Conservation (phyloP, 2,329 filamentous ascomycete species). For the Xylaria sp. region DNA sequence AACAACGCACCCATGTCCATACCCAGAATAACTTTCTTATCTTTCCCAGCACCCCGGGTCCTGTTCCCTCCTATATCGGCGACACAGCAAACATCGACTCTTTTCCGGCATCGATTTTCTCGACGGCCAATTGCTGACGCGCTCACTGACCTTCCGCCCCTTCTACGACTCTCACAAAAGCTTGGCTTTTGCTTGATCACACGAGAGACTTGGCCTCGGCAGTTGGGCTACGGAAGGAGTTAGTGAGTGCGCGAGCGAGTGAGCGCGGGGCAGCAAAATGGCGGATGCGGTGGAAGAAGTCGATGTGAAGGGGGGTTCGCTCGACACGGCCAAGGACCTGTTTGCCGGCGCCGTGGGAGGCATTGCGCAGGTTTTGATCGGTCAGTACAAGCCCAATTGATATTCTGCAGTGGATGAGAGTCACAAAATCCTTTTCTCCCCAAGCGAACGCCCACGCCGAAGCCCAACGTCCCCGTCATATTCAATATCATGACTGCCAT, state of each 20-base stretch:
- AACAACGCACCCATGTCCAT: neutral
- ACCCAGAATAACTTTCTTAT: neutral
- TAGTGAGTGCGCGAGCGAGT: slow-evolving; percentile 18
- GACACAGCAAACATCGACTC: slow-evolving; percentile 2
- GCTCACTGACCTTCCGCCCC: neutral
- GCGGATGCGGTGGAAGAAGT: slow-evolving; percentile 50
- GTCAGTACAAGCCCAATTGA: slow-evolving; percentile 62
- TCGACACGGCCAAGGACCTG: slow-evolving; percentile 85
- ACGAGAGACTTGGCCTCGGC: slow-evolving; percentile 1
- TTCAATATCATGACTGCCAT: too few species aligned
- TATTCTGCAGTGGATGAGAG: too few species aligned
- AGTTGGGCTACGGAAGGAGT: slow-evolving; percentile 12
- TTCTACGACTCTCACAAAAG: neutral
- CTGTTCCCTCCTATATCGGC: slow-evolving; percentile 20
- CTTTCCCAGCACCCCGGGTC: neutral
- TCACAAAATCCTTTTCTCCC: too few species aligned
- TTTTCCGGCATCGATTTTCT: neutral
- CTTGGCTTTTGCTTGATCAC: neutral
- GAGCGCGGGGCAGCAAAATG: slow-evolving; percentile 44
- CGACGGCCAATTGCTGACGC: slow-evolving; percentile 2
- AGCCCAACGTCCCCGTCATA: too few species aligned
- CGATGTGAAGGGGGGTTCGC: slow-evolving; percentile 51
- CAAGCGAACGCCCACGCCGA: too few species aligned
- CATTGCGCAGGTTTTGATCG: slow-evolving; percentile 91
- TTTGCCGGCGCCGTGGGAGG: slow-evolving; percentile 91